phyloP scores from a whole-genome alignment of 805 yeast genomes.

The Schwanniomyces sp. region DNA sequence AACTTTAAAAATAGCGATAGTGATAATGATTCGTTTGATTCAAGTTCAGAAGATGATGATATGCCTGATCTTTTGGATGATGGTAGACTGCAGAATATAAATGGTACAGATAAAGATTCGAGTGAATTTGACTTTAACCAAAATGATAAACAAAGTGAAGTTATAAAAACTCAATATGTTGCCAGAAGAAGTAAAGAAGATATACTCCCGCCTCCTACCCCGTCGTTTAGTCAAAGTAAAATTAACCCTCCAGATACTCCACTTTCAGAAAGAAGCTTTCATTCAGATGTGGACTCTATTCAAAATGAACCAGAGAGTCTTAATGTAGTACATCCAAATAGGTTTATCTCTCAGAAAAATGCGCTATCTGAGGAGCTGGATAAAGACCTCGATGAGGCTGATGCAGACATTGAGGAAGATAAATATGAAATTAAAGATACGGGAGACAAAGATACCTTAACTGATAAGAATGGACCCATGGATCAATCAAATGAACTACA shows the following conservation, averaged over 20 bases:
- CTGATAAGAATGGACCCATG: background rate
- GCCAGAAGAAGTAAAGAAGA: background rate
- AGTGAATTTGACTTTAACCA: background rate
- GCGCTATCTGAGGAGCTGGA: too few species aligned
- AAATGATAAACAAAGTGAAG: too few species aligned
- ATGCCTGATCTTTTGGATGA: slow-evolving; percentile 7
- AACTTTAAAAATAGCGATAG: slow-evolving; percentile 14
- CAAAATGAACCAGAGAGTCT: slow-evolving; percentile 35
- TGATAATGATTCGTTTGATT: slow-evolving; percentile 13
- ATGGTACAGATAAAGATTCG: background rate
- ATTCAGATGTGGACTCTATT: slow-evolving; percentile 40
- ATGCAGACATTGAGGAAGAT: slow-evolving; percentile 13
- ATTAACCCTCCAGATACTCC: slow-evolving; percentile 30
- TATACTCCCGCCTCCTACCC: slow-evolving; percentile 25
- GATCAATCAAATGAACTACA: slow-evolving; percentile 4
- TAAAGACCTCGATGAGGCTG: background rate
- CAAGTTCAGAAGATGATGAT: slow-evolving; percentile 15
- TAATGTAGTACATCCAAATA: slow-evolving; percentile 15
- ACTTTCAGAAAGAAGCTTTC: slow-evolving; percentile 33
- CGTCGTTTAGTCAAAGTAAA: slow-evolving; percentile 16
- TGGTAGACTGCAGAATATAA: background rate
- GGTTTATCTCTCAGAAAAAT: background rate
- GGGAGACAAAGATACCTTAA: slow-evolving; percentile 4
- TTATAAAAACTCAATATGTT: background rate
- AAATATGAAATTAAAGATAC: slow-evolving; percentile 7